These are phyloP conservation scores for Diaporthe caulivora DNA, from an alignment of 2,329 filamentous ascomycete species.

Conservation along the genomic window DNA sequence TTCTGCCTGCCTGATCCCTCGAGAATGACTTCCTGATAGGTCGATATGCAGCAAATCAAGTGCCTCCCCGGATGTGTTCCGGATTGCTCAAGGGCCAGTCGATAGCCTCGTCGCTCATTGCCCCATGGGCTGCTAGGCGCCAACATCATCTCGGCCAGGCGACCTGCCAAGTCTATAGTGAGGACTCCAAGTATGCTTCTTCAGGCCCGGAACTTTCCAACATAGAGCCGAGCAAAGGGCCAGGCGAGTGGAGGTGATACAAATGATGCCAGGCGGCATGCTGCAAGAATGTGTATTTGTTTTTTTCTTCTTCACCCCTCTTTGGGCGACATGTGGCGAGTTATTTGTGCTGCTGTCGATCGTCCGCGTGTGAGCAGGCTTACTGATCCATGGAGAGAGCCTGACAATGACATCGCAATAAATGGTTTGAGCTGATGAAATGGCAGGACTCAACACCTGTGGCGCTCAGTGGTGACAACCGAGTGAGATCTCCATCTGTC, in stretches of 20 bases:
- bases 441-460: neutral
- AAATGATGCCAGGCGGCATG: neutral
- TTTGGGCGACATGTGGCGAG: neutral
- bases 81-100: neutral
- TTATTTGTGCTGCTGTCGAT: too few relatives aligned
- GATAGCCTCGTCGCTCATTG: neutral
- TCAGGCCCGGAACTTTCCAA: neutral
- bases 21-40: neutral
- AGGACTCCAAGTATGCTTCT: neutral
- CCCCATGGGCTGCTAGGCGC: neutral
- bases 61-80: neutral
- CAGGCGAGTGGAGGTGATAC: neutral
- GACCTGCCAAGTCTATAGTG: conserved; percentile 19
- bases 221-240: neutral
- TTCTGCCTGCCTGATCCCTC: neutral
- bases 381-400: neutral
- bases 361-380: neutral
- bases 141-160: neutral
- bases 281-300: neutral
- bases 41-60: neutral
- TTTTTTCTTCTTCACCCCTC: neutral
- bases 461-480: neutral
- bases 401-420: neutral
- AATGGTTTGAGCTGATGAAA: neutral
- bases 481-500: too few relatives aligned